Percentiles rank a stretch among this genome's conserved stretches.
These are phyloP conservation scores for Peronosclerospora sorghi DNA, from an alignment of 352 stramenopile species.

Conservation along the genomic window DNA sequence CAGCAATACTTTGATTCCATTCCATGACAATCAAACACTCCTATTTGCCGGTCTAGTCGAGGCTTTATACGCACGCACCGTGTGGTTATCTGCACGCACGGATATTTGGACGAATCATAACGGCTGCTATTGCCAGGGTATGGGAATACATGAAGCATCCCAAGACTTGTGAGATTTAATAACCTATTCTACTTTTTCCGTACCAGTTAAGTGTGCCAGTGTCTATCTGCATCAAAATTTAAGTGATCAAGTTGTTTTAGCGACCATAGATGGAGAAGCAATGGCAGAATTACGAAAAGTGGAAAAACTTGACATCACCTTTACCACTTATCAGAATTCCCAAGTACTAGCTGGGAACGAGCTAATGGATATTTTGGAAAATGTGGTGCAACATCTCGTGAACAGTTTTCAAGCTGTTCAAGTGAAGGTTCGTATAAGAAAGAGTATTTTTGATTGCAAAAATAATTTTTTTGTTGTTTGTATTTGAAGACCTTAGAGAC, in stretches of 20 bases:
- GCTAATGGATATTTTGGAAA: constrained; percentile 9
- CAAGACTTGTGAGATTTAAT: background rate
- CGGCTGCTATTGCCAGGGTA: constrained; percentile 12
- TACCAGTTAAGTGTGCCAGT: constrained; percentile 17
- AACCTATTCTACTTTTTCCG: background rate
- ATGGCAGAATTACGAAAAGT: constrained; percentile 11
- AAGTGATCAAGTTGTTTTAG: background rate
- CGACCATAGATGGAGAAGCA: background rate
- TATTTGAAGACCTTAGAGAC: constrained; percentile 5
- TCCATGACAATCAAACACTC: background rate
- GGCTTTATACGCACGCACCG: constrained; percentile 14
- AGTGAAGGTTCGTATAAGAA: constrained; percentile 16
- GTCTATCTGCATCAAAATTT: constrained; percentile 14
- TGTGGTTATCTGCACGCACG: constrained; percentile 15
- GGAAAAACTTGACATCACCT: constrained; percentile 4
- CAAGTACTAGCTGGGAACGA: constrained; percentile 12
- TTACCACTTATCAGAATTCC: background rate
- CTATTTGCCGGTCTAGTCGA: constrained; percentile 25
- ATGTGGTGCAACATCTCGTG: constrained; percentile 11
- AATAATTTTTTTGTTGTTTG: background rate
- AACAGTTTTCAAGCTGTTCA: constrained; percentile 13
- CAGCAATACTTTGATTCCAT: background rate
- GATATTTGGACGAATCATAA: constrained; percentile 15
- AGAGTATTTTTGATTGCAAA: background rate
- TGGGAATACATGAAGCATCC: too few species aligned